phyloP scores from a whole-genome alignment of 306 rosid genomes.

The Hylodesmum podocarpum region DNA sequence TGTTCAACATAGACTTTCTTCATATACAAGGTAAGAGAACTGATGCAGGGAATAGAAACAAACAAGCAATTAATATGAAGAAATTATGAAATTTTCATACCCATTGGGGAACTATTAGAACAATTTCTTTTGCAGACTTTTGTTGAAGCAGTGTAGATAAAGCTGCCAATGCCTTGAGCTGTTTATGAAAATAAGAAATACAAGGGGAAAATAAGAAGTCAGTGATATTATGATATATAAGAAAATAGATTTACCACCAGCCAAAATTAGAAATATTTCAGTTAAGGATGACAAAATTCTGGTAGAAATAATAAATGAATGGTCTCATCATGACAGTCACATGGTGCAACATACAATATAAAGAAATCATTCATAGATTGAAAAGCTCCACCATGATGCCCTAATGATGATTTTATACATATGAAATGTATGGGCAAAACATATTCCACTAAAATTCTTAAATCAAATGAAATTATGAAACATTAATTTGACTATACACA shows the following conservation, averaged over 20 bases:
- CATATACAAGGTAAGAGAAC: background rate
- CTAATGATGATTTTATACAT: conserved; percentile 1
- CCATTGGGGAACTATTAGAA: conserved; percentile 85
- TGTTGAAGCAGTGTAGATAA: conserved; percentile 69
- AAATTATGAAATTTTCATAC: conserved; percentile 45
- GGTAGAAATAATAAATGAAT: conserved; percentile 17
- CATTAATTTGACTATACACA: background rate
- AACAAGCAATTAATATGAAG: background rate
- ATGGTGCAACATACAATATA: background rate
- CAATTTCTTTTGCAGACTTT: conserved; percentile 65
- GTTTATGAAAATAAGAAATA: conserved; percentile 28
- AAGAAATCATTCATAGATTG: background rate
- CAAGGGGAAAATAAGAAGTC: background rate
- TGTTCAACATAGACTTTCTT: background rate
- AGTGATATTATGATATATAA: conserved; percentile 31
- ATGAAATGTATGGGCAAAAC: background rate
- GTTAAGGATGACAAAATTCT: background rate
- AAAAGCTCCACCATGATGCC: conserved; percentile 10
- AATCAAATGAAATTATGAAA: background rate
- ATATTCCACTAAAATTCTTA: background rate
- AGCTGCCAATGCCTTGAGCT: conserved; percentile 89
- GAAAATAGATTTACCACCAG: conserved; percentile 8
- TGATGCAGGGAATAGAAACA: conserved; percentile 4
- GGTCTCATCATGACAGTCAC: background rate
- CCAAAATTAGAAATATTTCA: conserved; percentile 16